Evolutionary conservation across 352 stramenopile genomes (phyloP).

Genomic region (Phytopythium delawarense): DNA sequence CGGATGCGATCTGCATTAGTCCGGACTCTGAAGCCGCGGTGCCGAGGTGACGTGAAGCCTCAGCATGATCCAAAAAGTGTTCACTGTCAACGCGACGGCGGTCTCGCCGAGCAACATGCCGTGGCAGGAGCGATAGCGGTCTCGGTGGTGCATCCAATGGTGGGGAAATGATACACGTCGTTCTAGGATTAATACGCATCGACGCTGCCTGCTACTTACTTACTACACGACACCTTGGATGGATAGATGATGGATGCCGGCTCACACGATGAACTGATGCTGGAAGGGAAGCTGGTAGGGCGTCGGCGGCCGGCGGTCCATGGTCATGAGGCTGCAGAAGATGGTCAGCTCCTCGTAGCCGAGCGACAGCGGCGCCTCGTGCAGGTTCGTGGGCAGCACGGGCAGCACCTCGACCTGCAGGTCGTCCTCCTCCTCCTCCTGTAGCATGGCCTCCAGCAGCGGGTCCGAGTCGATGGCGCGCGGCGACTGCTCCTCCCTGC

Average conservation of each 20-base stretch:
- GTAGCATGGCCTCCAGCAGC: slow-evolving; percentile 20
- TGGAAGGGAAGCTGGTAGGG: slow-evolving; percentile 10
- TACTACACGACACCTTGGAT: neutral
- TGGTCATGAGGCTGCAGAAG: slow-evolving; percentile 79
- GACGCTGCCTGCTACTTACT: neutral
- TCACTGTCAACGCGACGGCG: no score
- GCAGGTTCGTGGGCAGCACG: slow-evolving; percentile 47
- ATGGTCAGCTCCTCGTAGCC: slow-evolving; percentile 66
- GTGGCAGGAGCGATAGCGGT: no score
- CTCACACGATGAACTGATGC: slow-evolving; percentile 29
- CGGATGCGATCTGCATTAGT: no score
- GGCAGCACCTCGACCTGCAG: slow-evolving; percentile 8
- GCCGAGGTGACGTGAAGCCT: no score
- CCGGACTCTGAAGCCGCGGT: no score
- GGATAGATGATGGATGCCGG: no score
- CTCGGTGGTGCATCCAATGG: neutral
- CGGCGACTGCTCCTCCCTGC: slow-evolving; percentile 29
- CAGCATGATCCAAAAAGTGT: no score
- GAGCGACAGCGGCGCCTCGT: slow-evolving; percentile 58
- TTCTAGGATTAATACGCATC: neutral
- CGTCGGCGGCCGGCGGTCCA: slow-evolving; percentile 36
- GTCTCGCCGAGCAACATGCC: no score
- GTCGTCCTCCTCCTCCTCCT: slow-evolving; percentile 10
- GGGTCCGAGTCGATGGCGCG: slow-evolving; percentile 44
- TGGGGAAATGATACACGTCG: neutral